These are phyloP conservation scores for Rhizopus delemar DNA, from an alignment of 371 early-diverging fungal genomes.

Conservation along the genomic window DNA sequence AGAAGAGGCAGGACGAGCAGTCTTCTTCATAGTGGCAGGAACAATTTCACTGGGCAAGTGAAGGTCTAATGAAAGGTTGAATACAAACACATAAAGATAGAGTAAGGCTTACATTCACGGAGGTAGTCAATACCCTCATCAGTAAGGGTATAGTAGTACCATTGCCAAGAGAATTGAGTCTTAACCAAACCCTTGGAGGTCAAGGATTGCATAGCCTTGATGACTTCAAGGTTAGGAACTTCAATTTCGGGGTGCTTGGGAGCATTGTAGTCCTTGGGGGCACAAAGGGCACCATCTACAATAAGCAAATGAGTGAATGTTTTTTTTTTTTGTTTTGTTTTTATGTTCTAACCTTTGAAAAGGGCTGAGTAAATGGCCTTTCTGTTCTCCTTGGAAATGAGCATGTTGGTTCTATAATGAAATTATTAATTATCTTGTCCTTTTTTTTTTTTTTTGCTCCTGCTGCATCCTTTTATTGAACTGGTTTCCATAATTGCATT, in stretches of 20 bases:
- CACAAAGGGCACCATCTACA: conserved; percentile 96
- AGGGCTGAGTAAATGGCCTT: conserved; percentile 93
- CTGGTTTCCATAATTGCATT: neutral
- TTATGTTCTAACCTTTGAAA: conserved; percentile 69
- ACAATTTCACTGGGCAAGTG: conserved; percentile 96
- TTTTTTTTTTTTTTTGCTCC: neutral
- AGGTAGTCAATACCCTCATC: conserved; percentile 97
- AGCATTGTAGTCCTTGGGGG: conserved; percentile 97
- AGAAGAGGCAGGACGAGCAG: conserved; percentile 60
- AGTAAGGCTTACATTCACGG: conserved; percentile 78
- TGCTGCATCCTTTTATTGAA: conserved; percentile 3
- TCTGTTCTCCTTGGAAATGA: conserved; percentile 95
- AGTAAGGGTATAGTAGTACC: conserved; percentile 99
- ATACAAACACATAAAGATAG: neutral
- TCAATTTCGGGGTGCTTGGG: conserved; percentile 93
- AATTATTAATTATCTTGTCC: neutral
- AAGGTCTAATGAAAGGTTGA: conserved; percentile 56
- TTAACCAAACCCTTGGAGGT: conserved; percentile 94
- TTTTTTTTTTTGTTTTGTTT: neutral
- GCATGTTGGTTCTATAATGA: conserved; percentile 72
- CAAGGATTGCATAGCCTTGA: conserved; percentile 98
- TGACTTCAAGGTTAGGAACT: conserved; percentile 98
- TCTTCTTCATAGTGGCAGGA: conserved; percentile 96
- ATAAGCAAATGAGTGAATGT: conserved; percentile 26
- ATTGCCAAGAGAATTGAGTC: conserved; percentile 99